Percentiles rank a stretch among this genome's conserved stretches.
phyloP scores from a whole-genome alignment of 495 filamentous ascomycete species.

The Evansstolkia leycettana region DNA sequence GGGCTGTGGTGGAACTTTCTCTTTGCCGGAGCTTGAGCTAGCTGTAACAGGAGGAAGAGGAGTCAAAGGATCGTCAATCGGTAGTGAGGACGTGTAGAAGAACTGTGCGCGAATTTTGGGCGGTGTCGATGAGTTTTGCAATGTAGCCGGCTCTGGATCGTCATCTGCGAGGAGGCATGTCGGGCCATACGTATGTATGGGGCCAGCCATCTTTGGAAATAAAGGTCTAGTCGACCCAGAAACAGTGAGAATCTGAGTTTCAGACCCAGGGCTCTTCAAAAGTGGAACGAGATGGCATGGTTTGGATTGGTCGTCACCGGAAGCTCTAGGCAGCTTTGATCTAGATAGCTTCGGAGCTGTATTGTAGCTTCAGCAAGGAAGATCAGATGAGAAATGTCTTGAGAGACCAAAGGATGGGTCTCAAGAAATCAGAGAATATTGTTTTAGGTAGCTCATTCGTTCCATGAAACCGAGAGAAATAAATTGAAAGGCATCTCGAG shows the following conservation, averaged over 20 bases:
- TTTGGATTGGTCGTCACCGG: neutral
- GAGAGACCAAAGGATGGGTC: no score
- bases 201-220: slow-evolving; percentile 26
- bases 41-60: slow-evolving; percentile 45
- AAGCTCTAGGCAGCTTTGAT: neutral
- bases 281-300: slow-evolving; percentile 10
- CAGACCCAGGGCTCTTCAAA: slow-evolving; percentile 8
- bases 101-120: slow-evolving; percentile 55
- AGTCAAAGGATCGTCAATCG: slow-evolving; percentile 74
- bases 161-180: slow-evolving; percentile 36
- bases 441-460: no score
- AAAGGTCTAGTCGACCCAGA: neutral
- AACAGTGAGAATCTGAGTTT: no score
- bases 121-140: slow-evolving; percentile 19
- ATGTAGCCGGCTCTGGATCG: slow-evolving; percentile 20
- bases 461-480: no score
- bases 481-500: no score
- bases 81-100: slow-evolving; percentile 65
- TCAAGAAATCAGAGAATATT: no score
- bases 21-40: slow-evolving; percentile 32
- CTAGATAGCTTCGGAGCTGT: neutral
- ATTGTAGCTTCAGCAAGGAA: neutral
- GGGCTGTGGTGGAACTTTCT: slow-evolving; percentile 53
- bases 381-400: neutral
- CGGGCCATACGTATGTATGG: slow-evolving; percentile 43